Percentiles rank a stretch among this genome's conserved stretches.
Conservation (phyloP, 805 yeast genomes). For the Ogataea chonburiensis region DNA sequence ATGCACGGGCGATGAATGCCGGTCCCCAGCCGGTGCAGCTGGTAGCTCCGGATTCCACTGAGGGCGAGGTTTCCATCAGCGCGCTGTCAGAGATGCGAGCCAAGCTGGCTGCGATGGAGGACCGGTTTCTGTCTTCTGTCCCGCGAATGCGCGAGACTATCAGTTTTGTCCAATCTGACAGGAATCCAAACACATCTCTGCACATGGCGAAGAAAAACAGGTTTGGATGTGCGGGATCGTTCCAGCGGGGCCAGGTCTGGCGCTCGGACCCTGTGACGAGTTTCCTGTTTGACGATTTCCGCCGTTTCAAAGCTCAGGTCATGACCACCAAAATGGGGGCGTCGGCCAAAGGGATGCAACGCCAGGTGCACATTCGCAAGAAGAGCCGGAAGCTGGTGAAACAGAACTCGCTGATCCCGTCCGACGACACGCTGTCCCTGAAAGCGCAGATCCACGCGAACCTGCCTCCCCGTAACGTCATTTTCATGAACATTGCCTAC, state of each 20-base stretch:
- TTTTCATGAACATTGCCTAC: conserved; percentile 38
- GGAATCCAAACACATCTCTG: conserved; percentile 10
- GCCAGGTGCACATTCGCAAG: conserved; percentile 9
- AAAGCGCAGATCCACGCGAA: conserved; percentile 13
- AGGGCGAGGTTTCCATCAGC: conserved; percentile 3
- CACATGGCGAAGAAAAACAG: conserved; percentile 21
- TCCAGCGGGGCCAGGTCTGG: conserved; percentile 18
- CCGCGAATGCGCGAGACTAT: conserved; percentile 10
- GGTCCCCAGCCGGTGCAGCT: too few species aligned
- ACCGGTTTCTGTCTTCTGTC: neutral
- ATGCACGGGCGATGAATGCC: too few species aligned
- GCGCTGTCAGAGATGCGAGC: conserved; percentile 12
- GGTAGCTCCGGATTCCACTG: too few species aligned
- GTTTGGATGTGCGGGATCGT: conserved; percentile 20
- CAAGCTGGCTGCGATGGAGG: conserved; percentile 11
- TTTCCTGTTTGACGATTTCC: conserved; percentile 13
- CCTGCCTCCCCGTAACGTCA: conserved; percentile 33
- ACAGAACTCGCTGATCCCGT: neutral
- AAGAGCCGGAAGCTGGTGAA: conserved; percentile 1
- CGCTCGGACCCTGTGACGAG: conserved; percentile 20
- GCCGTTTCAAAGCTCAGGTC: neutral
- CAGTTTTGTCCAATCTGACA: conserved; percentile 13
- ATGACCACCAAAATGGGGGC: neutral
- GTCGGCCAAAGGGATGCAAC: conserved; percentile 2
- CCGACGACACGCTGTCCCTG: conserved; percentile 7